These are phyloP conservation scores for Ceratobasidium sp. DNA, from an alignment of 1,284 basidiomycete species.

Conservation along the genomic window DNA sequence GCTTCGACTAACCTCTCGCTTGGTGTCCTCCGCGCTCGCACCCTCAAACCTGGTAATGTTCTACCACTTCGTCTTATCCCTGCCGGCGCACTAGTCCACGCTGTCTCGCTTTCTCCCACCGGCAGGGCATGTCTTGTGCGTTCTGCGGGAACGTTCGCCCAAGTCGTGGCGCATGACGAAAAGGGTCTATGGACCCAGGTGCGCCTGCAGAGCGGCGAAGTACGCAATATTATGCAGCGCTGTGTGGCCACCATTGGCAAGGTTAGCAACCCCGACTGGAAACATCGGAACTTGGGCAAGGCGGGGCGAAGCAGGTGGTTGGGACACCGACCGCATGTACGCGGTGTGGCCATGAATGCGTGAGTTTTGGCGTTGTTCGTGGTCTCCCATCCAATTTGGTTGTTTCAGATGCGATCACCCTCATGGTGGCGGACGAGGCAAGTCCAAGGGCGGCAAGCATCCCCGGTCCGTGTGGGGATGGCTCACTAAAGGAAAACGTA, in stretches of 20 bases:
- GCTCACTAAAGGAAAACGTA: constrained; percentile 90
- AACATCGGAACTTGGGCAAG: constrained; percentile 85
- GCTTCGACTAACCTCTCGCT: constrained; percentile 70
- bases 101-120: constrained; percentile 75
- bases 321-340: constrained; percentile 84
- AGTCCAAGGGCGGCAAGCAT: constrained; percentile 94
- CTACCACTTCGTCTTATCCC: constrained; percentile 92
- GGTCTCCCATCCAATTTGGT: too few species aligned
- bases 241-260: constrained; percentile 91
- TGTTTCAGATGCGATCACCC: constrained; percentile 95
- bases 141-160: constrained; percentile 86
- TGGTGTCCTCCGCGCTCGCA: constrained; percentile 84
- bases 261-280: constrained; percentile 93
- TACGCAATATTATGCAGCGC: constrained; percentile 81
- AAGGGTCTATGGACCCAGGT: constrained; percentile 79
- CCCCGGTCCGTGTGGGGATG: constrained; percentile 91
- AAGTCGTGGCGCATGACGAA: constrained; percentile 78
- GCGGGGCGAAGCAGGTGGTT: constrained; percentile 91
- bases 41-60: constrained; percentile 91
- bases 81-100: constrained; percentile 89
- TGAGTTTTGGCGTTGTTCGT: constrained; percentile 54
- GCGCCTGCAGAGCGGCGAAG: constrained; percentile 90
- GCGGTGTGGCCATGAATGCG: constrained; percentile 99
- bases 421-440: constrained; percentile 97
- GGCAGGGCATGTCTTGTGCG: constrained; percentile 87